A percentile compares a stretch with the other conserved stretches of the same genome.
phyloP scores from a whole-genome alignment of 2,329 filamentous ascomycete genomes.

The Beauveria sp. region DNA sequence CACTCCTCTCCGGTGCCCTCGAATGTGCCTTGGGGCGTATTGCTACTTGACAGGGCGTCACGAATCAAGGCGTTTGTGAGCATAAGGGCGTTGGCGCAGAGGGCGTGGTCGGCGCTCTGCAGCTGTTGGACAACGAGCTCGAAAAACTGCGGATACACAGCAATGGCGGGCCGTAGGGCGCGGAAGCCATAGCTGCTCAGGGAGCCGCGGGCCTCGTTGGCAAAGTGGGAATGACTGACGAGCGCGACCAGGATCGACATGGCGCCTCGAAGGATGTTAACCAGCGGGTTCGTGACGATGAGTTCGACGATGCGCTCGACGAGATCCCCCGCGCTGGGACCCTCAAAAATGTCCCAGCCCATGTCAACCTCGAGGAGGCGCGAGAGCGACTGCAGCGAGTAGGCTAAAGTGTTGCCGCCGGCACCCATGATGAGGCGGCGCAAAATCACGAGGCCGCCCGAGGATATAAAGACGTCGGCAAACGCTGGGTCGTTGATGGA shows the following conservation, averaged over 20 bases:
- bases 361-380: conserved; percentile 91
- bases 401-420: conserved; percentile 89
- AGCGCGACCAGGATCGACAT: conserved; percentile 95
- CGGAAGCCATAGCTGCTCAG: conserved; percentile 76
- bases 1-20: conserved; percentile 57
- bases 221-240: conserved; percentile 72
- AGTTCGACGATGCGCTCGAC: conserved; percentile 78
- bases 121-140: conserved; percentile 88
- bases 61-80: conserved; percentile 92
- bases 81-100: conserved; percentile 92
- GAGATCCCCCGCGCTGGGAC: conserved; percentile 54
- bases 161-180: conserved; percentile 84
- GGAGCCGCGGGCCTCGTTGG: conserved; percentile 27
- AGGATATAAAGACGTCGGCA: conserved; percentile 90
- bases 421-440: conserved; percentile 77
- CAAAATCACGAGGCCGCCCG: conserved; percentile 75
- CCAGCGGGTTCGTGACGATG: conserved; percentile 88
- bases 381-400: conserved; percentile 83
- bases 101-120: conserved; percentile 86
- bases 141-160: conserved; percentile 86
- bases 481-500: conserved; percentile 95
- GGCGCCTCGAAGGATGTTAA: conserved; percentile 93
- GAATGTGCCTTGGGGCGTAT: conserved; percentile 27
- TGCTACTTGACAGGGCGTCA: conserved; percentile 75
- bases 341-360: conserved; percentile 86